Percentiles rank a stretch among this genome's conserved stretches.
These are phyloP conservation scores for Ophiostoma sp. DNA, from an alignment of 2,329 filamentous ascomycete species.

Conservation along the genomic window DNA sequence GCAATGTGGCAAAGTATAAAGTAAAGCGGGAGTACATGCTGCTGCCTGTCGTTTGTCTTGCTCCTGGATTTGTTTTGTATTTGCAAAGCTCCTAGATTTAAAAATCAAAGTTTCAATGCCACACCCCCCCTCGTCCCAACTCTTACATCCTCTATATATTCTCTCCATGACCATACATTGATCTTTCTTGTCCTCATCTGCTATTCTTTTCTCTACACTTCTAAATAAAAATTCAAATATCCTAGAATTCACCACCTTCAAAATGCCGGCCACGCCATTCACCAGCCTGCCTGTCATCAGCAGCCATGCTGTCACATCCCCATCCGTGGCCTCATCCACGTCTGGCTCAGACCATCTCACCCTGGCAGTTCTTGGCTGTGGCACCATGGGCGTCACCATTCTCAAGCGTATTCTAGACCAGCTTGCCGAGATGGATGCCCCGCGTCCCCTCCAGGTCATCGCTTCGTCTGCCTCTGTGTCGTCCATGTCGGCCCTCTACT, in stretches of 20 bases:
- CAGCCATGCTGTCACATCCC: slow-evolving; percentile 13
- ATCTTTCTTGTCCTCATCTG: not conserved
- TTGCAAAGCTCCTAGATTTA: too few species aligned
- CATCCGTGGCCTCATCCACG: slow-evolving; percentile 16
- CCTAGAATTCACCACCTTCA: not conserved
- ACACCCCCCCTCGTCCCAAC: slow-evolving; percentile 3
- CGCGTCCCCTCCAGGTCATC: slow-evolving; percentile 43
- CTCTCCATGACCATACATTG: not conserved
- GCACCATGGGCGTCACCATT: slow-evolving; percentile 81
- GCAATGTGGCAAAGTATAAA: slow-evolving; percentile 1
- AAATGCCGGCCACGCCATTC: slow-evolving; percentile 17
- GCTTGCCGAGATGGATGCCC: slow-evolving; percentile 50
- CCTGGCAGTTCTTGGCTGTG: slow-evolving; percentile 75
- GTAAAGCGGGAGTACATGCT: not conserved
- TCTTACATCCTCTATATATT: slow-evolving; percentile 12
- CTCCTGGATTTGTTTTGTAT: not conserved
- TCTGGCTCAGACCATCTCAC: slow-evolving; percentile 46
- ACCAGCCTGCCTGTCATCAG: slow-evolving; percentile 10
- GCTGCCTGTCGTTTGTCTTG: not conserved
- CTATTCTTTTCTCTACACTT: not conserved
- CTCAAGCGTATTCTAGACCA: slow-evolving; percentile 73
- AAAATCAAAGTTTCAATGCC: slow-evolving; percentile 9
- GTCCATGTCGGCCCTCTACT: slow-evolving; percentile 19
- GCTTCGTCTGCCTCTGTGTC: slow-evolving; percentile 35
- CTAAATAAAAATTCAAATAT: too few species aligned